Evolutionary conservation across 139 green algal genomes (phyloP).

Genomic region (Trebouxia sp.): DNA sequence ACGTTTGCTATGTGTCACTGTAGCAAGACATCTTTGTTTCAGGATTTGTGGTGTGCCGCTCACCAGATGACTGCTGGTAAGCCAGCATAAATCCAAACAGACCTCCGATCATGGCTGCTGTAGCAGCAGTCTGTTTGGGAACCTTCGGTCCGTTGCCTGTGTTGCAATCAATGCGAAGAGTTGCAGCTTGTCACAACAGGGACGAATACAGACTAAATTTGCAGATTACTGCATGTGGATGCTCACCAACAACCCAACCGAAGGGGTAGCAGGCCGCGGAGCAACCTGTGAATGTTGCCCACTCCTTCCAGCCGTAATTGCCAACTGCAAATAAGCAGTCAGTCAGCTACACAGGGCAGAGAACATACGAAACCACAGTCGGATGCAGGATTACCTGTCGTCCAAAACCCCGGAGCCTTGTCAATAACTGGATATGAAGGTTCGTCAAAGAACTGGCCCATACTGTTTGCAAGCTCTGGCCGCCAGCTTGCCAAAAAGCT

Average conservation of each 20-base stretch:
- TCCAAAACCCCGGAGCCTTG: constrained; percentile 38
- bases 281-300: not conserved
- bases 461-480: too few species aligned
- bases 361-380: too few species aligned
- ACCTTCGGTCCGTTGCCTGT: constrained; percentile 15
- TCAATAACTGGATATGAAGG: constrained; percentile 39
- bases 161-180: too few species aligned
- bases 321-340: constrained; percentile 25
- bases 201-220: too few species aligned
- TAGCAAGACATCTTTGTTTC: not conserved
- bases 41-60: not conserved
- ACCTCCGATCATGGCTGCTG: constrained; percentile 27
- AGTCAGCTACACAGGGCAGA: too few species aligned
- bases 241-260: constrained; percentile 31
- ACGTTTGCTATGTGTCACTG: not conserved
- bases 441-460: constrained; percentile 37
- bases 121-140: not conserved
- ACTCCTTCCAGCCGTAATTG: constrained; percentile 37
- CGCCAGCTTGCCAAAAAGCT: not conserved
- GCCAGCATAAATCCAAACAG: constrained; percentile 37
- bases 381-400: constrained; percentile 21
- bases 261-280: constrained; percentile 30
- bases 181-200: too few species aligned
- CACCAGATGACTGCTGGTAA: constrained; percentile 32
- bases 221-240: not conserved